phyloP scores from a whole-genome alignment of 352 stramenopile genomes.

The Phytophthora podocarpi region DNA sequence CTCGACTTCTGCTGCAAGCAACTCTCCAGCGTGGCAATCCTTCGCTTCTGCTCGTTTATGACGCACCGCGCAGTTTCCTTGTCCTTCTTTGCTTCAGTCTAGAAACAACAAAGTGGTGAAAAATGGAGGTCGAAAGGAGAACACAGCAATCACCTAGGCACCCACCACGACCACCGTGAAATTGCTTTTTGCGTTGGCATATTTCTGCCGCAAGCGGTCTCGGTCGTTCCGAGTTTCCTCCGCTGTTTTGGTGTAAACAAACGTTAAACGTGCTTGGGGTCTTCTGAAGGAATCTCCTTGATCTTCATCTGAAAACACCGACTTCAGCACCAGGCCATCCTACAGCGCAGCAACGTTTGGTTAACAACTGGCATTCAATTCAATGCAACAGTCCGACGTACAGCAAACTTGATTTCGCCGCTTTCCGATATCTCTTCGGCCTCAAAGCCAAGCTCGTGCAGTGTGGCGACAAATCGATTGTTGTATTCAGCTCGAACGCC shows the following conservation, averaged over 20 bases:
- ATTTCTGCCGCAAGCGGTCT: slow-evolving; percentile 78
- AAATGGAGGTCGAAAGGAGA: neutral
- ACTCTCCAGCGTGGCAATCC: slow-evolving; percentile 54
- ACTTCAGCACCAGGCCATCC: slow-evolving; percentile 73
- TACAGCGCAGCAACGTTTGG: slow-evolving; percentile 17
- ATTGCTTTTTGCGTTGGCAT: slow-evolving; percentile 81
- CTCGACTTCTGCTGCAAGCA: slow-evolving; percentile 54
- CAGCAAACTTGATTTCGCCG: slow-evolving; percentile 84
- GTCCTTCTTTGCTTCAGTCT: slow-evolving; percentile 78
- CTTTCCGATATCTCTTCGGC: slow-evolving; percentile 77
- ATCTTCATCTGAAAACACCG: slow-evolving; percentile 53
- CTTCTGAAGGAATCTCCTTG: slow-evolving; percentile 4
- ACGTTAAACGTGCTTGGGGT: too few relatives aligned
- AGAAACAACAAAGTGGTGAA: neutral
- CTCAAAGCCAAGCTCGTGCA: slow-evolving; percentile 83
- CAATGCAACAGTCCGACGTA: slow-evolving; percentile 22
- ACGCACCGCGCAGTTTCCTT: slow-evolving; percentile 64
- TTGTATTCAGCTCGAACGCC: slow-evolving; percentile 78
- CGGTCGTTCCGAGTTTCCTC: slow-evolving; percentile 64
- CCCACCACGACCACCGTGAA: slow-evolving; percentile 71
- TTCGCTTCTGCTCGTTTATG: slow-evolving; percentile 60
- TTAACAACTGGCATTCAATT: neutral
- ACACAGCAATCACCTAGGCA: neutral
- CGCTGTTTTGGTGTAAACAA: slow-evolving; percentile 2
- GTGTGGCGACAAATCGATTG: slow-evolving; percentile 65